Evolutionary conservation across 768 basidiomycete species (phyloP).

Genomic region (Suillus sp.): DNA sequence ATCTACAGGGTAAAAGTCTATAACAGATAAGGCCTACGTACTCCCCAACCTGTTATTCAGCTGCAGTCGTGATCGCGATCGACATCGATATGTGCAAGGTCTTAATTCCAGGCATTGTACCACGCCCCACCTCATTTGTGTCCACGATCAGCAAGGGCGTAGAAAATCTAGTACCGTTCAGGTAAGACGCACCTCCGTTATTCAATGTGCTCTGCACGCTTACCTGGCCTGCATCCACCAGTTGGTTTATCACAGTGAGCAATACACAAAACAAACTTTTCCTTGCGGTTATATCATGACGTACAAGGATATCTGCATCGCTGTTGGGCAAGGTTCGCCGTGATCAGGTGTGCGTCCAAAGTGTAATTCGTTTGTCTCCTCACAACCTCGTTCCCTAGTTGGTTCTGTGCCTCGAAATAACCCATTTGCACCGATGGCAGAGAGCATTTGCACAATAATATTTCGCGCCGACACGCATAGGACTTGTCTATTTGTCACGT

Average conservation of each 20-base stretch:
- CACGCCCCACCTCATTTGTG: conserved; percentile 50
- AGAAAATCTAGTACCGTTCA: conserved; percentile 47
- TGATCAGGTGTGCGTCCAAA: conserved; percentile 50
- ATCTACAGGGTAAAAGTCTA: conserved; percentile 35
- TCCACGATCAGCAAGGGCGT: conserved; percentile 37
- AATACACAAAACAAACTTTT: conserved; percentile 20
- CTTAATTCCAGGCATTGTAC: conserved; percentile 41
- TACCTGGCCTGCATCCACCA: neutral
- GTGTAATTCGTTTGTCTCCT: neutral
- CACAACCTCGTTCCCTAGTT: conserved; percentile 37
- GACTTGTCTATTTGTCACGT: too few relatives aligned
- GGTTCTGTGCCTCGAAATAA: conserved; percentile 64
- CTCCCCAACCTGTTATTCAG: neutral
- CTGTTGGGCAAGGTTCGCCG: conserved; percentile 56
- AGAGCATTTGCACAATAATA: too few relatives aligned
- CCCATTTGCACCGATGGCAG: conserved; percentile 55
- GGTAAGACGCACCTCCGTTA: conserved; percentile 22
- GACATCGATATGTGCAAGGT: conserved; percentile 33
- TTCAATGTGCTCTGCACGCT: neutral
- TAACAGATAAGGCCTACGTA: conserved; percentile 32
- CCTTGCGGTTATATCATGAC: conserved; percentile 56
- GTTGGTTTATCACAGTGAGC: conserved; percentile 33
- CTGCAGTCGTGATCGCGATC: neutral
- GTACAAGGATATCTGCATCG: conserved; percentile 55
- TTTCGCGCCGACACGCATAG: too few relatives aligned